Conservation (phyloP, 106 monocot species). For the Gastrodia elata region DNA sequence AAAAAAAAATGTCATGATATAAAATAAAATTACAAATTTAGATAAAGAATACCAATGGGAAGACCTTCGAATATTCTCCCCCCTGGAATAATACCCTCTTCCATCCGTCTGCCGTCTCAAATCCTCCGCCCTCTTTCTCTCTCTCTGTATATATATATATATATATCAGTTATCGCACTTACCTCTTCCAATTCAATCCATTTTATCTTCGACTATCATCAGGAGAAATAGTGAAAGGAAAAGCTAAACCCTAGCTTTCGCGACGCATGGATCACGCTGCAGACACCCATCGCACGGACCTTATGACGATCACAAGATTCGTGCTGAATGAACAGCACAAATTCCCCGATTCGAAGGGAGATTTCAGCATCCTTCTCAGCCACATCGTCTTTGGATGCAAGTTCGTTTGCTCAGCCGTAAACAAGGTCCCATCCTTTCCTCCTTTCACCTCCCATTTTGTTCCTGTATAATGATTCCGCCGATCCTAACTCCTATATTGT, state of each 20-base stretch:
- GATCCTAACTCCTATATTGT: background rate
- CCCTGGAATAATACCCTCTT: too few relatives aligned
- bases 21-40: too few relatives aligned
- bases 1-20: too few relatives aligned
- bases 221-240: too few relatives aligned
- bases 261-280: constrained; percentile 76
- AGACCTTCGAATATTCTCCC: too few relatives aligned
- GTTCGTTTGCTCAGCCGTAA: constrained; percentile 96
- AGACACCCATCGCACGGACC: constrained; percentile 74
- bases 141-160: too few relatives aligned
- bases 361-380: constrained; percentile 83
- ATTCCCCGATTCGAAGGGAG: constrained; percentile 68
- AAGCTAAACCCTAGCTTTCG: background rate
- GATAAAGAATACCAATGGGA: too few relatives aligned
- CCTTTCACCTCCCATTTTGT: background rate
- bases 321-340: constrained; percentile 90
- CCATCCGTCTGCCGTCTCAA: too few relatives aligned
- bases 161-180: too few relatives aligned
- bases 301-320: constrained; percentile 91
- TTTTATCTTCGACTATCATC: too few relatives aligned
- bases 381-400: constrained; percentile 99
- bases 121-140: too few relatives aligned
- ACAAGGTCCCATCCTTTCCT: constrained; percentile 51
- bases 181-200: too few relatives aligned
- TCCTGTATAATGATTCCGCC: background rate